A percentile compares a stretch with the other conserved stretches of the same genome.
Evolutionary conservation across 768 basidiomycete genomes (phyloP).

Genomic region (Gloeostereum incarnatum): DNA sequence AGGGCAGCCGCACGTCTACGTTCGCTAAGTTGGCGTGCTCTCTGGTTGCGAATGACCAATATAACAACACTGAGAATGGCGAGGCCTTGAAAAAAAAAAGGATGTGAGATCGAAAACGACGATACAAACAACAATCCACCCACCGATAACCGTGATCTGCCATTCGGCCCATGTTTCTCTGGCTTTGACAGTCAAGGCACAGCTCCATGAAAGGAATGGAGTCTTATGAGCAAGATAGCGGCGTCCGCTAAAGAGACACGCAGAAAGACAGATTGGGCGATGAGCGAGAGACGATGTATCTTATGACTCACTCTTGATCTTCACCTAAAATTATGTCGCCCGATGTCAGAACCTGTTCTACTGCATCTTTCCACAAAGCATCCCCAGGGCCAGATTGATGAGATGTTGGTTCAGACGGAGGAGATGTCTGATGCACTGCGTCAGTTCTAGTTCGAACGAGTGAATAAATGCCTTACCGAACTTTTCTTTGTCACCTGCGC

Average conservation of each 20-base stretch:
- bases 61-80: slow-evolving; percentile 19
- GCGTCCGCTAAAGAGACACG: slow-evolving; percentile 39
- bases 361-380: slow-evolving; percentile 70
- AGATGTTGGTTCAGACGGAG: slow-evolving; percentile 25
- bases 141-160: slow-evolving; percentile 57
- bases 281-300: slow-evolving; percentile 1
- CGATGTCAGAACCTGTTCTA: slow-evolving; percentile 68
- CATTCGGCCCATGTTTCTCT: slow-evolving; percentile 63
- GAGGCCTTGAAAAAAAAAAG: slow-evolving; percentile 18
- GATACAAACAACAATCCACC: slow-evolving; percentile 12
- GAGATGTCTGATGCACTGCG: not conserved
- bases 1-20: slow-evolving; percentile 58
- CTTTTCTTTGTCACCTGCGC: slow-evolving; percentile 39
- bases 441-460: slow-evolving; percentile 8
- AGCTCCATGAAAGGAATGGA: slow-evolving; percentile 57
- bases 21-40: slow-evolving; percentile 47
- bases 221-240: slow-evolving; percentile 72
- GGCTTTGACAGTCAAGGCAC: slow-evolving; percentile 54
- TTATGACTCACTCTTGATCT: slow-evolving; percentile 47
- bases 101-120: slow-evolving; percentile 11
- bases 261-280: no score
- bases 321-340: slow-evolving; percentile 61
- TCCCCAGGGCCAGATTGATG: no score
- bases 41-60: slow-evolving; percentile 26
- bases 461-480: not conserved